Base-by-base conservation (phyloP, 805 yeast genomes). In the Torulaspora microellipsoides region DNA sequence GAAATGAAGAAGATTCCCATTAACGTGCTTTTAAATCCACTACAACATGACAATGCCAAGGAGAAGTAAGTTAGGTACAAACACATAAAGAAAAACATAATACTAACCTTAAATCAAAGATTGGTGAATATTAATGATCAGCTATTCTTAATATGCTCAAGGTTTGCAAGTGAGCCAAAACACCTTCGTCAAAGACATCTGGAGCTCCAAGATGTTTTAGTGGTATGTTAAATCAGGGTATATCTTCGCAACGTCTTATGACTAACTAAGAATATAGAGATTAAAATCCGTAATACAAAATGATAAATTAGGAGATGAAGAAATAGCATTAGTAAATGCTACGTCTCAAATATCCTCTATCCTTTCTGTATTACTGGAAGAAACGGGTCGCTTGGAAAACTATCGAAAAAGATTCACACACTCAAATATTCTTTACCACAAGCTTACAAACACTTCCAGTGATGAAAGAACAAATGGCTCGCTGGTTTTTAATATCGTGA, bases 1-100 rank as follows among this genome's bases (percentile, higher is more conserved):
- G 8, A 20, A 20, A 20, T 20, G 25, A 4, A 20, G 34, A 51
- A 43, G 37, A 54, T 57, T 13, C 51, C 52, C 8, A 55, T 57
- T 7, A 36, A 45, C 15, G 40, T 39, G 5, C 45, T 57, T 29
- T 34, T 57, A 30, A 57, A 57, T 40, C 53, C 54, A 27, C 33
- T 45, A n/a, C 33, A 45, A 8, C 37, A 28, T 13, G 45, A 38
- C 3, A 28, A 30, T 17, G 15, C 44, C 15, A 36, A 40, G 25
- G 42, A 37, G 12, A 46, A 42, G 38, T 35, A 15, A 17, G 37
- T 34, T 20, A 20, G 25, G 8, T 20, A 20, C 25, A 20, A 20
- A 20, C 8, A 20, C 7, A 20, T 4, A 20, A 20, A 20, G 25
- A 6, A 20, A 3, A 2, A 20, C 25, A 20, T 8, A 20, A 13